Base-by-base conservation (phyloP, 83 land plant genomes). In the Thuja plicata region DNA sequence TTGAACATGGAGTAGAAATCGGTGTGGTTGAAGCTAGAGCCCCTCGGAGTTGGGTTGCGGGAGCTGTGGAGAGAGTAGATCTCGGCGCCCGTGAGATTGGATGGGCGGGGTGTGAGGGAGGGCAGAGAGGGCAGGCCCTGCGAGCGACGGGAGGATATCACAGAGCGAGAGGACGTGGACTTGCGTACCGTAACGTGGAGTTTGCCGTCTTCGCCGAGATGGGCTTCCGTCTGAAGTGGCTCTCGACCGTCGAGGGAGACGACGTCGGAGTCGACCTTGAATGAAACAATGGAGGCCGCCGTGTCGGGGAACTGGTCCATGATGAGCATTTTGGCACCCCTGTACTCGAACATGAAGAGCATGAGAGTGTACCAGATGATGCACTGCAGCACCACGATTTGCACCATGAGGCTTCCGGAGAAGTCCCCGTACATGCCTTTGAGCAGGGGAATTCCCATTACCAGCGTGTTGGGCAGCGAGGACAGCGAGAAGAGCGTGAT, bases 351-450 rank as follows among this genome's bases (percentile, higher is more conserved):
- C 71, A 97, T 90, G 88, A 97, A 94, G 80, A 97, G 87, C 38
- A 96, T 79, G 1, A 96, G 90, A n/a, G 95, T 96, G 89, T 96
- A 94, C 99, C 99, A 97, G 86, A 97, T 94, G 32, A 96, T 93
- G 88, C 95, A 96, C 93, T 96, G 98, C 21, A 95, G 88, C 27
- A 96, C 97, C 81, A 97, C 96, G 82, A 95, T 91, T 89, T 95
- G 95, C 15, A 96, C 99, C 93, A 95, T 95, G 7, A 96, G 91
- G 32, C 88, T 86, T 3, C 96, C 94, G 30, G 95, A 71, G 88
- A 87, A 89, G 15, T 60, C 81, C 32, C 95, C 94, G 91, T 96
- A 97, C 95, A 97, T 96, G 91, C 96, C 98, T 87, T 92, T 92
- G 21, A 97, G 89, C 32, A 97, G 90, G 1, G 99, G 98, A 24